Base-by-base conservation (phyloP, 2,329 filamentous ascomycete species). In the Davidsoniella virescens region DNA sequence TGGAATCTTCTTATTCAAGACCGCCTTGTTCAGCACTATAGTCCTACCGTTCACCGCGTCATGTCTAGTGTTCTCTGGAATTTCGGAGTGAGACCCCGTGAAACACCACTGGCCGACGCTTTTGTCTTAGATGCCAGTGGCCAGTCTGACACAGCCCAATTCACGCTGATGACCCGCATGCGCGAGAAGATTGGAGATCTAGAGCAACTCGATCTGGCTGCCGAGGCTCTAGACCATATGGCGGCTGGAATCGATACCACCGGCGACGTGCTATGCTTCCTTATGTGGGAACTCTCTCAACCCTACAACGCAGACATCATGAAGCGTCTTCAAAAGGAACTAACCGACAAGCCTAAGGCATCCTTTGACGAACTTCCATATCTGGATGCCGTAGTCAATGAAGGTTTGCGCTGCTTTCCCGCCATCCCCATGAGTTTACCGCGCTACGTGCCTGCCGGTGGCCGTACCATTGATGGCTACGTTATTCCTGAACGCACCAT, bases 201-300 rank as follows among this genome's bases (percentile, higher is more conserved):
- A 33, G 67, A 73, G 33, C 61, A 65, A 3, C 63, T 75, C 2
- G 71, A 79, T 56, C 71, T 76, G 55, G 78, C 78, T 0, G 79
- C 80, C 17, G 81, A 85, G 61, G 82, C 77, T 57, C 71, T 82
- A 51, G 80, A 84, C 56, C 80, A 84, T 60, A 78, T 84, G 75
- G 77, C 74, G 0, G 80, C 80, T 0, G 81, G 80, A 0, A 82
- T 84, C 53, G 80, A 84, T 57, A 84, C 81, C 0, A 84, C 80
- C 0, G 79, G 80, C 14, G 80, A 84, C 56, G 78, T 70, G 0
- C 65, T 84, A 0, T 83, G 78, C 58, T 84, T 84, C 58, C 66
- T 84, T 10, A 80, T 85, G 75, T 80, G 79, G 71, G 73, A 83
- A 59, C 67, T 85, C 2, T 84, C 80, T 1, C 73, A 76, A 55